Percentiles rank a stretch among this genome's conserved stretches.
Conservation (phyloP, 164 flowering plant genomes). For the Nymphaea thermarum region DNA sequence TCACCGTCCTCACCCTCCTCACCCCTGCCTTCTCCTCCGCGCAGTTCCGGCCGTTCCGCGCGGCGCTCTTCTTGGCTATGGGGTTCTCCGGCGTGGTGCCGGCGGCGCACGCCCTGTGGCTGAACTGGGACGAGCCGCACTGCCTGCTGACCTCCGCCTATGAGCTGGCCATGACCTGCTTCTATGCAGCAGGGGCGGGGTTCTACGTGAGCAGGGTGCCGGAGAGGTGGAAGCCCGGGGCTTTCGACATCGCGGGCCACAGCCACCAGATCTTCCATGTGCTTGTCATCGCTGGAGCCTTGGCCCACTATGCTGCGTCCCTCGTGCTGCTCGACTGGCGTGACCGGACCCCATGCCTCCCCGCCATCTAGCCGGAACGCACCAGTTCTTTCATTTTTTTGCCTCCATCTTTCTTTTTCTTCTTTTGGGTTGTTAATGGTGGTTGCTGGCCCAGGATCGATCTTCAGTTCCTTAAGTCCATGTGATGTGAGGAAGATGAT, state of each 20-base stretch:
- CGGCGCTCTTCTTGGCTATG: constrained; percentile 64
- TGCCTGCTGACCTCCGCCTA: constrained; percentile 42
- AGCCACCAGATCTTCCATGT: constrained; percentile 97
- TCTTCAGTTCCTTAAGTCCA: neutral
- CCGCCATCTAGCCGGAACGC: neutral
- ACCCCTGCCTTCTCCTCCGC: constrained; percentile 57
- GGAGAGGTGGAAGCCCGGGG: constrained; percentile 86
- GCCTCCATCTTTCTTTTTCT: neutral
- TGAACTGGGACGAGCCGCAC: constrained; percentile 45
- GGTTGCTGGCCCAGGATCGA: neutral
- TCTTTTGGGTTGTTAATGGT: neutral
- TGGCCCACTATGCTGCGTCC: constrained; percentile 69
- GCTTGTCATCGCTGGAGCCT: constrained; percentile 75
- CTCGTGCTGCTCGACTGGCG: constrained; percentile 60
- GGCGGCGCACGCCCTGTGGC: constrained; percentile 53
- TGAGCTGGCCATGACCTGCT: constrained; percentile 60
- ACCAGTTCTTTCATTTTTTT: neutral
- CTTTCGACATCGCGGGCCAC: constrained; percentile 82
- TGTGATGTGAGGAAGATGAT: neutral
- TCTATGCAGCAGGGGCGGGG: constrained; percentile 51
- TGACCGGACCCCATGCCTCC: constrained; percentile 34
- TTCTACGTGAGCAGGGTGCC: constrained; percentile 74
- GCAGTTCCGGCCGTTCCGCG: constrained; percentile 58
- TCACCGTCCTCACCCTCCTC: constrained; percentile 55
- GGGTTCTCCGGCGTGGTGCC: constrained; percentile 85